Conservation (phyloP, 225 moss, liverwort and hornwort genomes). For the Anthoceros angustus region DNA sequence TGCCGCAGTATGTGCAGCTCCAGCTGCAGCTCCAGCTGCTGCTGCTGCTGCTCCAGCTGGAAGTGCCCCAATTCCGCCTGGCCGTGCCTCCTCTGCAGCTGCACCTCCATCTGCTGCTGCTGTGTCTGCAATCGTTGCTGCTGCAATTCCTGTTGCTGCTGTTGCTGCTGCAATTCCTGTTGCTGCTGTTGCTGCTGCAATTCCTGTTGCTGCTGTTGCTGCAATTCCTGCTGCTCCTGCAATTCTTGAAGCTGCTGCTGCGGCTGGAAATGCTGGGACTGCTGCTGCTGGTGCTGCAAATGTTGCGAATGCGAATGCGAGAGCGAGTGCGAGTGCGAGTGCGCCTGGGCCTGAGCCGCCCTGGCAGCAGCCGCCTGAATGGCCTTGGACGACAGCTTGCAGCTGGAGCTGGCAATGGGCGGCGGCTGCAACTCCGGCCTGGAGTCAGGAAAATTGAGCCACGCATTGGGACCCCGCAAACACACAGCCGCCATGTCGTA, state of each 20-base stretch:
- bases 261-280: no score
- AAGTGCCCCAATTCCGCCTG: no score
- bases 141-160: no score
- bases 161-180: not conserved
- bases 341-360: not conserved
- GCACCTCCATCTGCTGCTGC: no score
- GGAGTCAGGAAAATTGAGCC: conserved; percentile 1
- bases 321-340: not conserved
- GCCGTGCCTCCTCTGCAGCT: no score
- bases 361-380: not conserved
- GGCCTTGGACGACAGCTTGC: not conserved
- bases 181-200: not conserved
- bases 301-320: not conserved
- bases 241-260: no score
- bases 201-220: not conserved
- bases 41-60: not conserved
- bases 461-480: not conserved
- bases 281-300: no score
- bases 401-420: not conserved
- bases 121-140: not conserved
- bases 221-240: not conserved
- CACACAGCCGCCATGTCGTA: not conserved
- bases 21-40: not conserved
- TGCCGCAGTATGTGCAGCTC: not conserved
- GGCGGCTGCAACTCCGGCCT: not conserved